These are phyloP conservation scores for Paramecium octaurelia DNA, from an alignment of 73 alveolate species.

Conservation along the genomic window DNA sequence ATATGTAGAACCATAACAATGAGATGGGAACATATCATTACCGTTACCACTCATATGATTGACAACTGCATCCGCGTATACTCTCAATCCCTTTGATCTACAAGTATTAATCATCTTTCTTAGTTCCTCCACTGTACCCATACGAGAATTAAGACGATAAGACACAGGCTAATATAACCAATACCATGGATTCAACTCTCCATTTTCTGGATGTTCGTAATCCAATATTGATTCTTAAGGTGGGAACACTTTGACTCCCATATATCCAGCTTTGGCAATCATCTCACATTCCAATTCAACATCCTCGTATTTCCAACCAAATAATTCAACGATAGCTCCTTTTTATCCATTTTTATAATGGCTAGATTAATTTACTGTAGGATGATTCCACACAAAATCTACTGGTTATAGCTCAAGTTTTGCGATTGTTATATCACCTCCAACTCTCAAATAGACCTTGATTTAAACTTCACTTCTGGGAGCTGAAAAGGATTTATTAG, in stretches of 20 bases:
- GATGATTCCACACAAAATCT: constrained; percentile 94
- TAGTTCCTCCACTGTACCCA: constrained; percentile 89
- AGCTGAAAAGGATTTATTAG: constrained; percentile 62
- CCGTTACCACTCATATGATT: constrained; percentile 96
- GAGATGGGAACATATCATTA: constrained; percentile 88
- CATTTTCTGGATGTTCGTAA: constrained; percentile 88
- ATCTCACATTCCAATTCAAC: constrained; percentile 87
- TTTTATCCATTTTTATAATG: constrained; percentile 85
- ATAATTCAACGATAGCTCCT: constrained; percentile 95
- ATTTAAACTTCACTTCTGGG: constrained; percentile 60
- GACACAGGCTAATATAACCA: constrained; percentile 91
- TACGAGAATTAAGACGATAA: constrained; percentile 84
- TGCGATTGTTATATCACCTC: constrained; percentile 61
- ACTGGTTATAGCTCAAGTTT: constrained; percentile 75
- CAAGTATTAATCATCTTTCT: constrained; percentile 90
- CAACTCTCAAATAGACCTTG: constrained; percentile 62
- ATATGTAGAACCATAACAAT: constrained; percentile 73
- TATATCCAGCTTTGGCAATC: constrained; percentile 89
- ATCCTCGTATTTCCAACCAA: constrained; percentile 97
- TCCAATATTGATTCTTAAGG: constrained; percentile 86
- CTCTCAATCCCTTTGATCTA: constrained; percentile 83
- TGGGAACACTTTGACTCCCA: constrained; percentile 95
- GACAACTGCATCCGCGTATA: constrained; percentile 95
- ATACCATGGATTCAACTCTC: constrained; percentile 98
- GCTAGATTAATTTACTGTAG: constrained; percentile 70